Percentiles rank a stretch among this genome's conserved stretches.
Conservation (phyloP, 352 stramenopile species). For the Pythium scleroteichum region DNA sequence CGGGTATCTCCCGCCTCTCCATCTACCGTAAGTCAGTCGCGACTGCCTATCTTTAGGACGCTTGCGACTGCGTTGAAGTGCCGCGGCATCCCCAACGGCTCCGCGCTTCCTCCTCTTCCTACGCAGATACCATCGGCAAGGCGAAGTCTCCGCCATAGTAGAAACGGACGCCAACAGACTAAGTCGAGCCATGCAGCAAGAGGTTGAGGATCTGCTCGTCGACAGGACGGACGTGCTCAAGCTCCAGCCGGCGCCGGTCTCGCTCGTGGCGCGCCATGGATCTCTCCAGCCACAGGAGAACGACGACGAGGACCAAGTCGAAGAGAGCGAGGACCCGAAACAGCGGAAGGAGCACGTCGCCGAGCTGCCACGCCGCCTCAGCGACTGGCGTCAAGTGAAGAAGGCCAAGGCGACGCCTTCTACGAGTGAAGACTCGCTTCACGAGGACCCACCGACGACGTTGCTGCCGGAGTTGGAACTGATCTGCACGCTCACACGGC, state of each 20-base stretch:
- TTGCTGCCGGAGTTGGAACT: conserved; percentile 13
- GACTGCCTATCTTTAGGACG: neutral
- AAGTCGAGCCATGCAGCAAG: conserved; percentile 6
- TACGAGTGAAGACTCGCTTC: neutral
- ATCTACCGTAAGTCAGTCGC: neutral
- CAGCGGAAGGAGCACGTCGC: neutral
- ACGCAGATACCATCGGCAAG: neutral
- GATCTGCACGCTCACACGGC: conserved; percentile 3
- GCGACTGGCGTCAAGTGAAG: conserved; percentile 3
- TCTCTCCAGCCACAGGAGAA: conserved; percentile 22
- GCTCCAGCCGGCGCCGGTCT: conserved; percentile 1
- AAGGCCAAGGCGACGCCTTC: neutral
- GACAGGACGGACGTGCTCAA: conserved; percentile 7
- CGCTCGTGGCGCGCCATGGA: conserved; percentile 2
- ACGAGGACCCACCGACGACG: neutral
- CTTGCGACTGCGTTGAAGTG: too few relatives aligned
- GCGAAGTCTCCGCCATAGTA: neutral
- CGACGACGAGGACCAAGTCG: conserved; percentile 11
- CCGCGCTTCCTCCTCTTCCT: too few relatives aligned
- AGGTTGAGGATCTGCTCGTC: neutral
- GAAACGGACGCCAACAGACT: conserved; percentile 1
- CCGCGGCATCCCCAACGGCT: too few relatives aligned
- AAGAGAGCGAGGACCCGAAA: neutral
- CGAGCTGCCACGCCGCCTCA: neutral
- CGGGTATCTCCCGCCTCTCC: neutral